Conservation (phyloP, 164 flowering plant genomes). For the Taxillus chinensis region DNA sequence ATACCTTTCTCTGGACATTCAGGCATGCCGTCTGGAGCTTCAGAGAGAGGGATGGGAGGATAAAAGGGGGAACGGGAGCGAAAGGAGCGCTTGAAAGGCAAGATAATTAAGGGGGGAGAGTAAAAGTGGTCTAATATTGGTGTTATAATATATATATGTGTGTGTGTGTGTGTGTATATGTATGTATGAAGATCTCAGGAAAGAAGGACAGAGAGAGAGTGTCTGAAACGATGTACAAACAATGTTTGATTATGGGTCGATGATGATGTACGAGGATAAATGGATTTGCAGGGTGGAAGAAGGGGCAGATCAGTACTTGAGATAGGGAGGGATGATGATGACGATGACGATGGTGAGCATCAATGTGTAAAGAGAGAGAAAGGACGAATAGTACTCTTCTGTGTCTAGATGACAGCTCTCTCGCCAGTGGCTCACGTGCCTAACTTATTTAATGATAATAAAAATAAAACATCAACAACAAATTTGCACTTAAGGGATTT, state of each 20-base stretch:
- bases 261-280: no score
- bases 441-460: no score
- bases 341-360: no score
- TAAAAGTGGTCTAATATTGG: background rate
- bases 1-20: conserved; percentile 83
- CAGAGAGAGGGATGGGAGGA: conserved; percentile 12
- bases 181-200: no score
- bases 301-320: background rate
- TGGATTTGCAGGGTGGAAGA: background rate
- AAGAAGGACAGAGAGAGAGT: background rate
- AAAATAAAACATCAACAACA: no score
- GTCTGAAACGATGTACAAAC: background rate
- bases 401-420: background rate
- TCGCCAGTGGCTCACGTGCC: background rate
- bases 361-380: background rate
- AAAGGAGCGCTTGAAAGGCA: conserved; percentile 39
- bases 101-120: conserved; percentile 10
- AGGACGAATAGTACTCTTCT: background rate
- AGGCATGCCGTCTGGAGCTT: conserved; percentile 40
- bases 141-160: no score
- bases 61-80: background rate
- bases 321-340: no score
- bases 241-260: background rate
- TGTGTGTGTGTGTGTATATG: no score
- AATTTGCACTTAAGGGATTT: no score